Base-by-base conservation (phyloP, 495 filamentous ascomycete species). In the Podospora australis region DNA sequence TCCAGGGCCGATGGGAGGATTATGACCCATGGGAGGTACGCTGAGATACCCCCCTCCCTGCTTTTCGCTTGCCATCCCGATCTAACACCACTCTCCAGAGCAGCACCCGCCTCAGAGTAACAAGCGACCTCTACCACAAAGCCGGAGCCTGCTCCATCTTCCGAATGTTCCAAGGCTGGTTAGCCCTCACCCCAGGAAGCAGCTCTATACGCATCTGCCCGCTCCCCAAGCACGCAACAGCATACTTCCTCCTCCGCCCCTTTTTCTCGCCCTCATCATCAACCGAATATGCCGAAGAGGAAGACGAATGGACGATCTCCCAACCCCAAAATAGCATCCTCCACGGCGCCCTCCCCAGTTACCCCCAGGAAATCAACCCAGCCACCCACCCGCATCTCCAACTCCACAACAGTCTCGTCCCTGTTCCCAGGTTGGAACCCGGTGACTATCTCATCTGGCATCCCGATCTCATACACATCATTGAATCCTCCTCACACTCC, bases 391-490 rank as follows among this genome's bases (percentile, higher is more conserved):
- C 89, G 1, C 85, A 95, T 49, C 76, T 95, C 7, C 66, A 83
- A 8, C 75, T 95, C 1, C 58, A 74, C 13, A 62, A 68, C 14
- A 82, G 80, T 7, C 88, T 95, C 80, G 78, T 90, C 3, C 76
- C 83, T 28, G 69, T 92, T 2, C 89, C 90, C 0, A 62, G 65
- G 9, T 80, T 95, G 30, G 70, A 77, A 23, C 86, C 90, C 2
- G 89, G 90, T 7, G 89, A 95, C 64, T 95, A 86, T 62, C 87
- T 95, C 4, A 78, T 83, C 14, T 95, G 90, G 89, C 90, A 95
- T 63, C 91, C 88, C 48, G 89, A 84, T 29, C 54, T 60, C 7
- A 59, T 70, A 13, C 61, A 72, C 54, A 50, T 56, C 30, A 48
- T 58, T 32, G 47, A 62, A 25, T 14, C 41, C 2, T 9, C 32